Conservation (phyloP, 2,329 filamentous ascomycete species). For the Diaporthe aspalathi region DNA sequence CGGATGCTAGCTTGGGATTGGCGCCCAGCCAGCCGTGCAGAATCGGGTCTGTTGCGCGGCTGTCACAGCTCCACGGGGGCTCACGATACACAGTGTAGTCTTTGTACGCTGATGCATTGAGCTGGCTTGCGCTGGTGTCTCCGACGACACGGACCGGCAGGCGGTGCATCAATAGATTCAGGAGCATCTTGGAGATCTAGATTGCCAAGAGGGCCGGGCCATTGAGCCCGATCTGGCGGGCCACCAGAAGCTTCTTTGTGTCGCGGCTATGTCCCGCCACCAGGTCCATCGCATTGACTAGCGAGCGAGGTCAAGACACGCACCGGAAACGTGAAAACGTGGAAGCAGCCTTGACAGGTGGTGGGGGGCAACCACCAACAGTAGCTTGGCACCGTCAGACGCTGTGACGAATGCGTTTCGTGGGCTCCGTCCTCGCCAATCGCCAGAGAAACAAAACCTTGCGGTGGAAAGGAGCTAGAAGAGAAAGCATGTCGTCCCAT, state of each 20-base stretch:
- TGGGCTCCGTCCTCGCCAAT: slow-evolving; percentile 11
- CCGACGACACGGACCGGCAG: neutral
- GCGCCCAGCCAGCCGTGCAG: slow-evolving; percentile 11
- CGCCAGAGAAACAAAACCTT: slow-evolving; percentile 8
- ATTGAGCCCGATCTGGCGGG: neutral
- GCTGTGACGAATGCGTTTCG: slow-evolving; percentile 26
- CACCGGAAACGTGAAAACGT: too few relatives aligned
- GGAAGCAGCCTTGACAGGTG: slow-evolving; percentile 23
- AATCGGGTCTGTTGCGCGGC: neutral
- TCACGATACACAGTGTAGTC: neutral
- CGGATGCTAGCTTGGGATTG: neutral
- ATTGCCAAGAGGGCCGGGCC: neutral
- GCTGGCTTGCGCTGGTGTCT: neutral
- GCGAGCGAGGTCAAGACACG: neutral
- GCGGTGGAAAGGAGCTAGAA: slow-evolving; percentile 23
- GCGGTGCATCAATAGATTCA: neutral
- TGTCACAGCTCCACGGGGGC: neutral
- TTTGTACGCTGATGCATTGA: neutral
- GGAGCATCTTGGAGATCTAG: neutral
- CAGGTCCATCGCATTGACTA: slow-evolving; percentile 5
- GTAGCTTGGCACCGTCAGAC: slow-evolving; percentile 29
- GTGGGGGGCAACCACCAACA: neutral
- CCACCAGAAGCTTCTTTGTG: slow-evolving; percentile 30
- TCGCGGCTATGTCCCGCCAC: neutral
- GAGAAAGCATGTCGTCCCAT: slow-evolving; percentile 23